A percentile compares a stretch with the other conserved stretches of the same genome.
Conservation (phyloP, 139 green algal genomes). For the Closterium sp. region DNA sequence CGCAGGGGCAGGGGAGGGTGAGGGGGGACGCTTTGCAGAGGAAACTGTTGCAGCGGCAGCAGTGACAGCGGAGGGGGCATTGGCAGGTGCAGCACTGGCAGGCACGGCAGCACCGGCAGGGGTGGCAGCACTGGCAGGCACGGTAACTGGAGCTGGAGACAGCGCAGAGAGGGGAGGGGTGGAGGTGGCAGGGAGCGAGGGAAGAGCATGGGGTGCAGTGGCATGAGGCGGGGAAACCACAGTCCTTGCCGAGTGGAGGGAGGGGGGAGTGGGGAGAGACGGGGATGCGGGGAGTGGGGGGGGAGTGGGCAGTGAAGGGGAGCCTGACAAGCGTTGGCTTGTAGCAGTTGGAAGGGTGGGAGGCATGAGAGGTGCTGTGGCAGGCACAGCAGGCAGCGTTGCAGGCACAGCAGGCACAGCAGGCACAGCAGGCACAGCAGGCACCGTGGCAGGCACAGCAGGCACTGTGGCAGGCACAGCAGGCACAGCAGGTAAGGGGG, state of each 20-base stretch:
- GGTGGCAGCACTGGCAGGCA: neutral
- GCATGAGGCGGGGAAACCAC: neutral
- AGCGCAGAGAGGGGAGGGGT: neutral
- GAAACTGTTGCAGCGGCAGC: neutral
- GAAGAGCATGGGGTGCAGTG: neutral
- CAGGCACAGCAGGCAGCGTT: neutral
- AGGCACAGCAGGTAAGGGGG: neutral
- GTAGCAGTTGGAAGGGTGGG: neutral
- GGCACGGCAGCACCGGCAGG: no score
- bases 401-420: no score
- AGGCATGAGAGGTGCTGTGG: neutral
- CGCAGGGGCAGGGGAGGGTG: neutral
- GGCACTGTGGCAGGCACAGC: neutral
- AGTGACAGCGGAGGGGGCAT: neutral
- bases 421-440: no score
- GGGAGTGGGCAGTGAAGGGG: neutral
- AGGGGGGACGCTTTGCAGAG: neutral
- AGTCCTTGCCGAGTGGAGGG: neutral
- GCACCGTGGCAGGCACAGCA: neutral
- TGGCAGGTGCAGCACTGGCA: no score
- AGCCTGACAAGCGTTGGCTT: neutral
- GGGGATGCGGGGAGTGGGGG: neutral
- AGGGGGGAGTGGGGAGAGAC: neutral
- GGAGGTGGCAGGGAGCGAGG: neutral
- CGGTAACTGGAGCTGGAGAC: neutral